Evolutionary conservation across 495 filamentous ascomycete genomes (phyloP).

Genomic region (Tuber borchii): DNA sequence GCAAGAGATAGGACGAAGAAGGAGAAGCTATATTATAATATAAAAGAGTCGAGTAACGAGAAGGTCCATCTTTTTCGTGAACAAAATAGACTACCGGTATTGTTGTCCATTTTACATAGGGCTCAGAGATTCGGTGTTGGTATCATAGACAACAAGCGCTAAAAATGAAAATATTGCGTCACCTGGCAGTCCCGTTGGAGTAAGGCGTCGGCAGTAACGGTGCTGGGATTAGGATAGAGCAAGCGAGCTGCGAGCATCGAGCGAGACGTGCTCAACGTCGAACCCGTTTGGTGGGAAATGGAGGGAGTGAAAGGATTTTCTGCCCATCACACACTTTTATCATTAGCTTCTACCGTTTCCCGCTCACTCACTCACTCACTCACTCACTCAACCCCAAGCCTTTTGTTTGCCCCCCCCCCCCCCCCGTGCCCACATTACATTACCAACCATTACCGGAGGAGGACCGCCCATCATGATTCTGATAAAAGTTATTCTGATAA

Average conservation of each 20-base stretch:
- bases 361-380: not conserved
- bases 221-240: not conserved
- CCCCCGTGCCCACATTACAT: not conserved
- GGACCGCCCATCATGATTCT: not conserved
- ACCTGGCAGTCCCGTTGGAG: not conserved
- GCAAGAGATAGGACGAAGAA: not conserved
- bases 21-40: not conserved
- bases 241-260: not conserved
- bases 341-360: not conserved
- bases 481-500: not conserved
- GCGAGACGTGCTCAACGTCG: not conserved
- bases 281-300: not conserved
- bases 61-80: not conserved
- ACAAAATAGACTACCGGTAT: not conserved
- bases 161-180: slow-evolving; percentile 3
- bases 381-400: not conserved
- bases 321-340: not conserved
- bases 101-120: not conserved
- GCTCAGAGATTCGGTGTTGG: too few species aligned
- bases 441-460: not conserved
- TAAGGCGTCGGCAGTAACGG: not conserved
- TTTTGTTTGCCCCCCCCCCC: not conserved
- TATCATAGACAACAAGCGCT: not conserved
- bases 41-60: not conserved
- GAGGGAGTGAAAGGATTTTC: not conserved